Evolutionary conservation across 2,329 filamentous ascomycete genomes (phyloP).

Genomic region (Stagonosporopsis vannaccii): DNA sequence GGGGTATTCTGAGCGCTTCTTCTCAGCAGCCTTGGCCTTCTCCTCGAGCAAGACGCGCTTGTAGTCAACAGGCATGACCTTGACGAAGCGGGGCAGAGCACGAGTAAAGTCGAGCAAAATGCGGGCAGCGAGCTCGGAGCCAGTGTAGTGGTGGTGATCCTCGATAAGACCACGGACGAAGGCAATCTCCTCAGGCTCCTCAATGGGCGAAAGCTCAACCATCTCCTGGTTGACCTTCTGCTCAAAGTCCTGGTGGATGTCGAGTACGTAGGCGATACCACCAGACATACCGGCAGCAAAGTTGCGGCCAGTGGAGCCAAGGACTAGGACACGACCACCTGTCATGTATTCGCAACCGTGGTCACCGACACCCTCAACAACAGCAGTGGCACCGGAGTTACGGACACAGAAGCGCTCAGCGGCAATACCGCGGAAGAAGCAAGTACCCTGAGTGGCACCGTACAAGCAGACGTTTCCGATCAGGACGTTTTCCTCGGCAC

Average conservation of each 20-base stretch:
- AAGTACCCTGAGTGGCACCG: constrained; percentile 87
- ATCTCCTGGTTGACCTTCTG: constrained; percentile 97
- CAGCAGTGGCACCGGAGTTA: constrained; percentile 94
- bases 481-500: constrained; percentile 93
- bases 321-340: constrained; percentile 85
- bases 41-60: constrained; percentile 91
- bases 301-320: constrained; percentile 91
- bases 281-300: constrained; percentile 99
- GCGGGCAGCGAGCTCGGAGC: constrained; percentile 90
- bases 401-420: constrained; percentile 96
- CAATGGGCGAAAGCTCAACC: constrained; percentile 86
- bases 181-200: constrained; percentile 87
- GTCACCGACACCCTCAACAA: constrained; percentile 95
- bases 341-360: constrained; percentile 99
- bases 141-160: constrained; percentile 97
- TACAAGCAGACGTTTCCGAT: constrained; percentile 96
- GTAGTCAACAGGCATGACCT: constrained; percentile 93
- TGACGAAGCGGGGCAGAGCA: constrained; percentile 88
- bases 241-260: constrained; percentile 87
- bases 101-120: constrained; percentile 95
- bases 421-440: constrained; percentile 96
- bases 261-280: constrained; percentile 93
- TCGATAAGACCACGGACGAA: constrained; percentile 91
- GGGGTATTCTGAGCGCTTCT: constrained; percentile 83
- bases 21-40: constrained; percentile 82